phyloP scores from a whole-genome alignment of 257 asterid species.

The Solanum gandarillasii region DNA sequence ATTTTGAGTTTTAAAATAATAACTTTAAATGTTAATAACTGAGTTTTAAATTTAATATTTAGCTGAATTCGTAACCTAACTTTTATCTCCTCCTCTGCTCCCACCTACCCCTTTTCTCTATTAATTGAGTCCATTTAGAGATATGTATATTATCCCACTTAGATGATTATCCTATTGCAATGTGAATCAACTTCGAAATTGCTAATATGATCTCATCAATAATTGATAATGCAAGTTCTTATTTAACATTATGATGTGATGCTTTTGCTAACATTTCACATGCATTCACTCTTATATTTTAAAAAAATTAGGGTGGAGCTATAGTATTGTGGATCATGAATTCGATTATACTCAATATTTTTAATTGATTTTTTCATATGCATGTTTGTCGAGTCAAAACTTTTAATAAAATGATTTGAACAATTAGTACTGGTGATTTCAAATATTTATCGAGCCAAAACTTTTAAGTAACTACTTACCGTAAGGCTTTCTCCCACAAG shows the following conservation, averaged over 20 bases:
- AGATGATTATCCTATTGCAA: neutral
- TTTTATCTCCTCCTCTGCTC: neutral
- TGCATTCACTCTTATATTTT: neutral
- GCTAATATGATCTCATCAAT: neutral
- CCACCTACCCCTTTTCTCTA: neutral
- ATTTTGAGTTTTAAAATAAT: no score
- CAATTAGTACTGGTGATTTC: neutral
- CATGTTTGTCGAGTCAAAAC: neutral
- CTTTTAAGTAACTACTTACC: neutral
- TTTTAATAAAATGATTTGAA: neutral
- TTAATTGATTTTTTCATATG: neutral
- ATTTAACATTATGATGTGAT: neutral
- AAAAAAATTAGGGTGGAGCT: neutral
- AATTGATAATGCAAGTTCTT: neutral
- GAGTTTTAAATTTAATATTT: neutral
- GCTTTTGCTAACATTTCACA: neutral
- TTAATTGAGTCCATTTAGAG: neutral
- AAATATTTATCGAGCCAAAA: neutral
- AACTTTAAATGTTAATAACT: neutral
- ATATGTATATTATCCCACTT: neutral
- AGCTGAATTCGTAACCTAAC: neutral
- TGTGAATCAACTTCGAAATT: neutral
- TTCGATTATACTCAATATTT: neutral
- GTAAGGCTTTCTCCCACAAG: neutral
- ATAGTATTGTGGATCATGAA: neutral